Evolutionary conservation across 2,329 filamentous ascomycete species (phyloP), one percentile per base, ranked within the genome.

Genomic region (Penicillium brasilianum): DNA sequence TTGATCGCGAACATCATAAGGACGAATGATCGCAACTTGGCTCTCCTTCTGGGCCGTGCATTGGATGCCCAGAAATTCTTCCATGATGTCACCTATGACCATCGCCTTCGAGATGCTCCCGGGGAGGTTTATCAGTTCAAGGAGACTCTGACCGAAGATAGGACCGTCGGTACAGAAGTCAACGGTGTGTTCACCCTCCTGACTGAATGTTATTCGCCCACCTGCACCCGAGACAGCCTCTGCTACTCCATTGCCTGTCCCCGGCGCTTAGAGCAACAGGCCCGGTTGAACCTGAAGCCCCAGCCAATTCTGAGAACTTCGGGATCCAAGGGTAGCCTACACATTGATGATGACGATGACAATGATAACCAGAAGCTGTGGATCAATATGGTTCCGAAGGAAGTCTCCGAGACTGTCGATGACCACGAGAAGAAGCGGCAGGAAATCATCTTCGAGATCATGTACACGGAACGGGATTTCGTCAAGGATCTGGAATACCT

Each of bases 191-290:
- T 99, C 73, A 96, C 96, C 1, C 83, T 99, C 46, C 83, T 99
- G 55, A 97, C 94, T 0, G 95, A 99, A 78, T 99, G 95, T 76
- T 99, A 99, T 77, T 98, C 94, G 46, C 95, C 95, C 9, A 99
- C 95, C 0, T 99, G 95, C 76, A 99, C 93, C 4, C 86, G 92
- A 65, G 95, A 99, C 76, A 92, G 94, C 69, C 84, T 99, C 22
- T 99, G 95, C 78, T 99, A 99, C 79, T 98, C 94, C 1, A 99
- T 99, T 71, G 95, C 95, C 53, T 99, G 95, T 75, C 95, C 95
- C 8, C 87, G 95, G 71, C 86, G 95, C 68, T 81, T 99, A 60
- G 95, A 99, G 77, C 95, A 99, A 77, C 94, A 98, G 72, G 95
- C 95, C 50, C 86, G 95, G 66, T 80, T 98, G 68, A 98, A 99